These are phyloP conservation scores for Piromyces finnis DNA, from an alignment of 192 early-diverging fungal genomes.

Conservation along the genomic window DNA sequence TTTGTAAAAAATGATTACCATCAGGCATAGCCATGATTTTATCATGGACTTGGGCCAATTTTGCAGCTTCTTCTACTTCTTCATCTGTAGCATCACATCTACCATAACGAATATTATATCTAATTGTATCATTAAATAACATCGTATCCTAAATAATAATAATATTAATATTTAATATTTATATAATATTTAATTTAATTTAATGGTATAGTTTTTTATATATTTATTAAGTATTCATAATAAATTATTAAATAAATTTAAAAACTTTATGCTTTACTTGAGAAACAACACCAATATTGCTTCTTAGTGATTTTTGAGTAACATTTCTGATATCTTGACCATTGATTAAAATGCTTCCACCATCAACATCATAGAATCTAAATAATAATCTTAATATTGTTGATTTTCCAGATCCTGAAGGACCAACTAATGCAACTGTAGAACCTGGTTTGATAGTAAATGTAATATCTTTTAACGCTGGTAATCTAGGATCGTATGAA, in stretches of 20 bases:
- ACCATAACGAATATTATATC: slow-evolving; percentile 88
- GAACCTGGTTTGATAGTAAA: slow-evolving; percentile 50
- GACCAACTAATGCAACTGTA: slow-evolving; percentile 65
- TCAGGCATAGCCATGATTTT: slow-evolving; percentile 59
- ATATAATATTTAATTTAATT: too few relatives aligned
- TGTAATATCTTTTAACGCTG: slow-evolving; percentile 47
- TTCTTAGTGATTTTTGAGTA: slow-evolving; percentile 53
- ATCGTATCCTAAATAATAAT: slow-evolving; percentile 76
- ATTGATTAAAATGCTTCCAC: slow-evolving; percentile 71
- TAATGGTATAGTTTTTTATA: too few relatives aligned
- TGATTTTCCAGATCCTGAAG: slow-evolving; percentile 45
- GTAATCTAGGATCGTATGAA: slow-evolving; percentile 48
- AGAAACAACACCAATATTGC: slow-evolving; percentile 80
- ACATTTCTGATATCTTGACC: slow-evolving; percentile 56
- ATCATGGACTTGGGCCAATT: slow-evolving; percentile 65
- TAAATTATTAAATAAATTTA: too few relatives aligned
- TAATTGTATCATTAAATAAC: slow-evolving; percentile 87
- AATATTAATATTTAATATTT: too few relatives aligned
- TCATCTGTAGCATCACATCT: slow-evolving; percentile 37
- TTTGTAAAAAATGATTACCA: slow-evolving; percentile 12
- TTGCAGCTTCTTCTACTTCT: slow-evolving; percentile 50
- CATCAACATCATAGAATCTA: slow-evolving; percentile 73
- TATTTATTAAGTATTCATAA: too few relatives aligned
- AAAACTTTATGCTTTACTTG: too few relatives aligned
- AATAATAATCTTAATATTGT: slow-evolving; percentile 55